A percentile compares a stretch with the other conserved stretches of the same genome.
Conservation (phyloP, 2,329 filamentous ascomycete species). For the Lecanosticta acicola region DNA sequence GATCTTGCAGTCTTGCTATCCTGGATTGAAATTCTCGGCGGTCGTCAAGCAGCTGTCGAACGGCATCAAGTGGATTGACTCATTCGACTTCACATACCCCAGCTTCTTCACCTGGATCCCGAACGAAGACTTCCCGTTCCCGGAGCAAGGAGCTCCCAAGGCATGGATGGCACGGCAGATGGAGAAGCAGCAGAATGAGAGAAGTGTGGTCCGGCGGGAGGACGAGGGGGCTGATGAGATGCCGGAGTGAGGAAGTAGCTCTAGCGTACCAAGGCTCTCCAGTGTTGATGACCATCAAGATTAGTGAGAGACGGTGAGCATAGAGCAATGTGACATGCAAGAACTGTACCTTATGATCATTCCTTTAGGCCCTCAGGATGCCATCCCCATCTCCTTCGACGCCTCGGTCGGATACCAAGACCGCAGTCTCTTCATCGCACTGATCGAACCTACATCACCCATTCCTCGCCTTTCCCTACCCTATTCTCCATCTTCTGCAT, state of each 20-base stretch:
- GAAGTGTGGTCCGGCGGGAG: background rate
- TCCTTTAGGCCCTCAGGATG: too few species aligned
- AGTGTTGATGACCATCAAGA: too few species aligned
- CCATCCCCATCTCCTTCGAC: too few species aligned
- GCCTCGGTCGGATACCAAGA: too few species aligned
- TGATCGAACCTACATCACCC: too few species aligned
- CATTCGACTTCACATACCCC: constrained; percentile 35
- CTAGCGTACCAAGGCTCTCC: too few species aligned
- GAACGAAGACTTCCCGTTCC: constrained; percentile 38
- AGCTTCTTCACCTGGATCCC: constrained; percentile 42
- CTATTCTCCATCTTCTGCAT: too few species aligned
- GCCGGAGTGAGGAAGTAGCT: background rate
- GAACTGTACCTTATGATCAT: too few species aligned
- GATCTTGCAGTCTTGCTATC: constrained; percentile 52
- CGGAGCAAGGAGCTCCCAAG: constrained; percentile 26
- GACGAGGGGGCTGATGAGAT: background rate
- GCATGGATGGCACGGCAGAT: constrained; percentile 22
- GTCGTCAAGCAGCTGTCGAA: constrained; percentile 27
- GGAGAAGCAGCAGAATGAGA: constrained; percentile 10
- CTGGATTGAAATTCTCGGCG: constrained; percentile 50
- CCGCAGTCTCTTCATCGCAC: too few species aligned
- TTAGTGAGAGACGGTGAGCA: too few species aligned
- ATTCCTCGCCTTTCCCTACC: too few species aligned
- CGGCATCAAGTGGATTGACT: constrained; percentile 35
- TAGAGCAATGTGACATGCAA: too few species aligned